Base-by-base conservation (phyloP, 139 green algal genomes). In the Mesotaenium endlicherianum region DNA sequence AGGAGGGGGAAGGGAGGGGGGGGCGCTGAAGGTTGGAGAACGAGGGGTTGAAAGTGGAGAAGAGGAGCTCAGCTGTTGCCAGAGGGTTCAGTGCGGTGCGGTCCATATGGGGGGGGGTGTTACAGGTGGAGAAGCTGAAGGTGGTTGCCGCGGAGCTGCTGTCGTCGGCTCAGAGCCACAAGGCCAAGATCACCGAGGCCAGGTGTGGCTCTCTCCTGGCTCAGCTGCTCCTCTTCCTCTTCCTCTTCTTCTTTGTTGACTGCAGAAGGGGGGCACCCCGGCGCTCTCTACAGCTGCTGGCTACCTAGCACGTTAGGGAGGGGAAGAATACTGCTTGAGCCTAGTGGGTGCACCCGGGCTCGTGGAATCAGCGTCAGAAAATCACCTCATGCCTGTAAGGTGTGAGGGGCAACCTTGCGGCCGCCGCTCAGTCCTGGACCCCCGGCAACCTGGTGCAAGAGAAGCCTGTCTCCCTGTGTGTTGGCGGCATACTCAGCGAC, bases 141-240 rank as follows among this genome's bases (percentile, higher is more conserved):
- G 20, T 38, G 45, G 26, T 84, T 0, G 57, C 77, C 42, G 31
- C 42, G 16, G 77, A 84, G 43, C 77, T 84, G 31, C n/a, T 26
- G 1, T 34, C 20, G 20, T 36, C 16, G 30, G 36, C 50, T 39
- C 43, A 45, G 42, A 30, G 78, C 31, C 43, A 70, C 16, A 70
- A 84, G 31, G 57, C 53, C 2, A 79, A 79, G 34, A 84, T 84
- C 1, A 42, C 77, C 79, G 77, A 84, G 38, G 45, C 53, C 77
- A 82, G 75, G 75, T 82, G 47, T 38, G 5, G 41, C 36, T 36
- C 6, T 40, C 43, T 64, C 26, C 26, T 64, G 53, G 26, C 26
- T 64, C 53, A 64, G 26, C 53, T 64, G 26, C 53, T 34, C 53
- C 20, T 64, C 53, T 64, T 34, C 20, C 26, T 64, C 53, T 64